Evolutionary conservation across 2,329 filamentous ascomycete genomes (phyloP).

Genomic region (Botryotinia calthae): DNA sequence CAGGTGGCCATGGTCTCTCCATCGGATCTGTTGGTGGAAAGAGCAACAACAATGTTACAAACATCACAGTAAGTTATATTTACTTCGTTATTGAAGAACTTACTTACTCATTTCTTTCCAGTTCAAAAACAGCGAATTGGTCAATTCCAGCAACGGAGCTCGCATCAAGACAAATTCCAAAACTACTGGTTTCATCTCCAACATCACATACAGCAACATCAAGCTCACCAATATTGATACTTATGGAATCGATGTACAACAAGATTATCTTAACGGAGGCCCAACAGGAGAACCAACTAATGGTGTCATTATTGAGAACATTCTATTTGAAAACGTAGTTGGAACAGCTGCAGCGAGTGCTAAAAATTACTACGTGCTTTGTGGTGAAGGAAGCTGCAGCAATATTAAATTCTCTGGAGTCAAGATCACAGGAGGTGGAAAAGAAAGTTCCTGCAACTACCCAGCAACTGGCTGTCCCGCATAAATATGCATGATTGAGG

Average conservation of each 20-base stretch:
- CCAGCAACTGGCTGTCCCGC: slow-evolving; percentile 34
- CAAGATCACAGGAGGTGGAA: slow-evolving; percentile 33
- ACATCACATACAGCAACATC: slow-evolving; percentile 49
- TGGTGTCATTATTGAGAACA: slow-evolving; percentile 41
- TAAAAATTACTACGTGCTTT: slow-evolving; percentile 42
- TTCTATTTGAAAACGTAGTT: slow-evolving; percentile 41
- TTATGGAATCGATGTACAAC: slow-evolving; percentile 52
- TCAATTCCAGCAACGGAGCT: slow-evolving; percentile 39
- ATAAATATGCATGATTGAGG: slow-evolving; percentile 1
- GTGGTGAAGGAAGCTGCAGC: slow-evolving; percentile 42
- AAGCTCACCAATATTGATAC: slow-evolving; percentile 44
- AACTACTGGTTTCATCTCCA: slow-evolving; percentile 42
- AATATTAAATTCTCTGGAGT: slow-evolving; percentile 41
- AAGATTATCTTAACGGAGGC: slow-evolving; percentile 52
- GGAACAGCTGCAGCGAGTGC: slow-evolving; percentile 37
- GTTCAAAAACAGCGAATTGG: slow-evolving; percentile 34
- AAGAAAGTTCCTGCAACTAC: slow-evolving; percentile 35
- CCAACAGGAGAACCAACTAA: slow-evolving; percentile 42
- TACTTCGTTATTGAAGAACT: not conserved
- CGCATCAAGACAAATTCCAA: slow-evolving; percentile 44
- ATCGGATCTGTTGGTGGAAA: slow-evolving; percentile 40
- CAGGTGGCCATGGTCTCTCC: slow-evolving; percentile 37
- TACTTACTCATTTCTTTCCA: slow-evolving; percentile 13
- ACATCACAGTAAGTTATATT: slow-evolving; percentile 33
- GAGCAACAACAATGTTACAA: slow-evolving; percentile 39